Base-by-base conservation (phyloP, 352 stramenopile genomes). In the Phytophthora hibernalis region DNA sequence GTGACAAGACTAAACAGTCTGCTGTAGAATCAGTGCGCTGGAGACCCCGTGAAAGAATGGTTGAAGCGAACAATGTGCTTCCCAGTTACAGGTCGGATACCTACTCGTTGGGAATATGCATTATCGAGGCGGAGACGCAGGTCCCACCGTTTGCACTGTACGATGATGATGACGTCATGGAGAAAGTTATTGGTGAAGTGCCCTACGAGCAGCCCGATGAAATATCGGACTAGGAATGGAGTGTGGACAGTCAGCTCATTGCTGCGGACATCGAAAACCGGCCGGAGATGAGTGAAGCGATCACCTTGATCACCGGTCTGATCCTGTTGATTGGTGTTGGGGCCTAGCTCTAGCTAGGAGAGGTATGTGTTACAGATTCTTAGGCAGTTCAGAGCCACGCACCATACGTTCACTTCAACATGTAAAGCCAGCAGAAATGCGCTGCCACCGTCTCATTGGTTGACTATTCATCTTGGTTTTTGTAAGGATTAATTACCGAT, bases 61-160 rank as follows among this genome's bases (percentile, higher is more conserved):
- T 16, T 3, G 28, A 64, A 35, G 1, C 11, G 16, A 44, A 54
- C 16, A 48, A 42, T 15, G 40, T 6, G 33, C 47, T 61, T 6
- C 49, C 42, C 3, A 49, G 28, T 5, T 62, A 58, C 35, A 61
- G 47, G n/a, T 70, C 68, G 1, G 68, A 76, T 38, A 33, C 73
- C 1, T 76, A 70, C 42, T 44, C 72, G 30, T 61, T 83, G 24
- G 76, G 69, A 1, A 67, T 83, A 60, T 67, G 48, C 12, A 62
- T 81, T 1, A 48, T 79, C 30, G 76, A 80, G 28, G 69, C 67
- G 10, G 18, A 66, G 12, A 67, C 63, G 1, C 11, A 52, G 6
- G 44, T 49, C 4, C 12, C 55, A 30, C 68, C 68, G 3, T 76
- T 61, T 33, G 40, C 24, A 18, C 43, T 61, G 6, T 26, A 48